Evolutionary conservation across 352 stramenopile species (phyloP), one percentile per base, ranked within the genome.

Genomic region (Plasmopara muralis): DNA sequence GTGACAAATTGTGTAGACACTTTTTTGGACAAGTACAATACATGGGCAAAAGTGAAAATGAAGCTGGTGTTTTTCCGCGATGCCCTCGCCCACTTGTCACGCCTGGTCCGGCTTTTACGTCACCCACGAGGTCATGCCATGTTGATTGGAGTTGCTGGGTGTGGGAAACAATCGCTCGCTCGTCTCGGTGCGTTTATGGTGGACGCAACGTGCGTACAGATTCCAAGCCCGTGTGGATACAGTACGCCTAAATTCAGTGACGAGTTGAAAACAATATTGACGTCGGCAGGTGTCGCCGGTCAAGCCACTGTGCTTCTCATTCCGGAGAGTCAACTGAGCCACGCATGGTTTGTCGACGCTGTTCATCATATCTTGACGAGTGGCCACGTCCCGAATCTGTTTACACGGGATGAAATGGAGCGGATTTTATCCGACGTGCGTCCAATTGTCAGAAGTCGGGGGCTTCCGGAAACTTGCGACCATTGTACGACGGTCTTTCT

Each of bases 341-440:
- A 97, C 18, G 90, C 97, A 55, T 94, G 83, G 40, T 97, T 98
- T 52, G 67, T 98, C 5, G 94, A 98, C 56, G 93, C 98, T 53
- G 93, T 98, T 53, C 98, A 98, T 74, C 97, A 97, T 50, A 70
- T 98, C n/a, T 70, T 98, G 13, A 98, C 98, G 66, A 96, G 86
- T 20, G 94, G 94, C 9, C 91, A 98, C 63, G 92, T 98, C n/a
- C 91, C 93, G 0, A 98, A 98, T 40, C 66, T 98, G 10, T 98
- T 97, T 54, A 66, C 87, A 0, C 64, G 72, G 31, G 93, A 98
- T 55, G 93, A 98, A 60, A 95, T 96, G 71, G 92, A 97, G 44
- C 89, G 92, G 31, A 92, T 98, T 42, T 74, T 94, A 10, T 77
- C 63, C n/a, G 92, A 97, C 62, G 96, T 98, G 87, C 72, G 92